phyloP scores from a whole-genome alignment of 1,284 basidiomycete species.

The Papiliotrema terrestris region DNA sequence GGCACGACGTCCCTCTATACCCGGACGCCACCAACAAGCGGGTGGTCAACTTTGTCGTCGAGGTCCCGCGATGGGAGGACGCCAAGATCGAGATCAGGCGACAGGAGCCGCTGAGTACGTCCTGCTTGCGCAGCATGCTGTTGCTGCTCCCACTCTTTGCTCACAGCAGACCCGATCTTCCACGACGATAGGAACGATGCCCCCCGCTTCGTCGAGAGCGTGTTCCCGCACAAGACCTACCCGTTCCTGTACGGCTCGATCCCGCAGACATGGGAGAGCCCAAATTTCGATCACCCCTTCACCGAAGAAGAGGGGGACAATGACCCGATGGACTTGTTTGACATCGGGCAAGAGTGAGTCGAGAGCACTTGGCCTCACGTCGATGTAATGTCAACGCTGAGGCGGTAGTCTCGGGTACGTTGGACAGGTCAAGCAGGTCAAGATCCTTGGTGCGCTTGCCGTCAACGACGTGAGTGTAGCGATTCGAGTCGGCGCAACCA shows the following conservation, averaged over 20 bases:
- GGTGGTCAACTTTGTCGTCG: constrained; percentile 31
- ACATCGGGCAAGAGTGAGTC: constrained; percentile 11
- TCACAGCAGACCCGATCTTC: constrained; percentile 11
- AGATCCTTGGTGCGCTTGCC: constrained; percentile 9
- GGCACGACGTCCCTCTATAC: constrained; percentile 18
- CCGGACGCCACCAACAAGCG: constrained; percentile 10
- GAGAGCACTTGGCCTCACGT: too few relatives aligned
- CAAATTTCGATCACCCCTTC: constrained; percentile 10
- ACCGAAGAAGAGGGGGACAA: constrained; percentile 8
- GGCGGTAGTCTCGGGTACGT: constrained; percentile 2
- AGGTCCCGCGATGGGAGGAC: constrained; percentile 12
- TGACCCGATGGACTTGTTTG: constrained; percentile 13
- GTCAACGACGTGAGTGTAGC: constrained; percentile 7
- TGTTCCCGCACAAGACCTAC: constrained; percentile 12
- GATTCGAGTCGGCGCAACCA: background rate
- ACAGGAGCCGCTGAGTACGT: constrained; percentile 13
- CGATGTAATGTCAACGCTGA: background rate
- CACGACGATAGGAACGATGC: constrained; percentile 12
- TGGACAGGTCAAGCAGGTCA: constrained; percentile 13
- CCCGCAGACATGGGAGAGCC: constrained; percentile 12
- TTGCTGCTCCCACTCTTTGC: background rate
- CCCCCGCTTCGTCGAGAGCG: constrained; percentile 15
- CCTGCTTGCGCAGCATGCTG: background rate
- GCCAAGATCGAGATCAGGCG: constrained; percentile 15
- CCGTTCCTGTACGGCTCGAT: constrained; percentile 13